phyloP scores from a whole-genome alignment of 179 eudicot genomes.

The Sideroxylon spinosum region DNA sequence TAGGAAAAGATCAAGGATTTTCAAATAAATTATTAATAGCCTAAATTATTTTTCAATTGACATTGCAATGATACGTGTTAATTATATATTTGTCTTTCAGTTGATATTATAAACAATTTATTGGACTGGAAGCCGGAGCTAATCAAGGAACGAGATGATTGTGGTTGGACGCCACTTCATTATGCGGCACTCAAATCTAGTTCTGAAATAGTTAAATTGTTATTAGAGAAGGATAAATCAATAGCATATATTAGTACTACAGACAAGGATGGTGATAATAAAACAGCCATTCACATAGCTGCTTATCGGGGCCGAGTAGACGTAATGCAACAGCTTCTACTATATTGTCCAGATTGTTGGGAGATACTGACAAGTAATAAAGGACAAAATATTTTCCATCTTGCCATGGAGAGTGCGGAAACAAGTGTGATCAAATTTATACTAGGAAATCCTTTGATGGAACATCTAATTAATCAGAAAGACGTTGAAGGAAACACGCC shows the following conservation, averaged over 20 bases:
- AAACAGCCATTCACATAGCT: background rate
- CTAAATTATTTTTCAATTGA: too few species aligned
- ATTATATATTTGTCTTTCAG: background rate
- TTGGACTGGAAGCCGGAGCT: background rate
- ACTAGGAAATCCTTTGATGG: too few species aligned
- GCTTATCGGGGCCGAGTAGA: background rate
- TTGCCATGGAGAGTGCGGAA: too few species aligned
- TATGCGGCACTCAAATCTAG: background rate
- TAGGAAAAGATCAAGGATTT: too few species aligned
- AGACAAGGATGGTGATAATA: background rate
- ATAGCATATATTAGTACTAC: background rate
- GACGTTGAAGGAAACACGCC: too few species aligned
- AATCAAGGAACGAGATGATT: background rate
- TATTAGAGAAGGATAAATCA: background rate
- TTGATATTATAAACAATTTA: background rate
- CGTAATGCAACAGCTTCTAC: background rate
- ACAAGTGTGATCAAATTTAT: too few species aligned
- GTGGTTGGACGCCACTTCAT: constrained; percentile 19
- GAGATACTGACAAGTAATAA: too few species aligned
- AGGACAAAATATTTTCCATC: too few species aligned
- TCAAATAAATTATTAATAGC: too few species aligned
- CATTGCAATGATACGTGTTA: too few species aligned
- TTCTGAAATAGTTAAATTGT: background rate
- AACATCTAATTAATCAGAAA: too few species aligned
- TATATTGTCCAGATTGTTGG: background rate